Conservation (phyloP, 768 basidiomycete genomes). For the Strobilomyces confusus region DNA sequence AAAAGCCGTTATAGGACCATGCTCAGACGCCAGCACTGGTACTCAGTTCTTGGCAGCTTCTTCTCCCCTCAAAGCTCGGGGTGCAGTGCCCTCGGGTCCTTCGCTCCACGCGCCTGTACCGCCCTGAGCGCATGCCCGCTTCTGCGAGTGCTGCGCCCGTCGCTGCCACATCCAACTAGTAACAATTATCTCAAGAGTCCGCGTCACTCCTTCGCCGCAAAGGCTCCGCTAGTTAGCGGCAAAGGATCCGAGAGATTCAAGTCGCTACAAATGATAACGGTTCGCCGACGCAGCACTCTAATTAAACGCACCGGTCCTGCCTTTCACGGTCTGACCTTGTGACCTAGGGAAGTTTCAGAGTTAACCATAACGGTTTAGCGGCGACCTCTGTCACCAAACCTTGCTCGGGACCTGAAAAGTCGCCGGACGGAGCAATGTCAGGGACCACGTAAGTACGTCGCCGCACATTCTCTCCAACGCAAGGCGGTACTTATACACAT, state of each 20-base stretch:
- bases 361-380: neutral
- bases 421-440: conserved; percentile 6
- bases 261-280: neutral
- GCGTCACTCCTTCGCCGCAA: conserved; percentile 8
- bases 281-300: neutral
- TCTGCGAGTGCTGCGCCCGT: conserved; percentile 1
- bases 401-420: conserved; percentile 4
- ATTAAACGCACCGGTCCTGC: neutral
- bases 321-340: neutral
- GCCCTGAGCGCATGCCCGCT: neutral
- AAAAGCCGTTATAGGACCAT: conserved; percentile 4
- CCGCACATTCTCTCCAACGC: neutral
- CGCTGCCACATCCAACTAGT: neutral
- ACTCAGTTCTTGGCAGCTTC: neutral
- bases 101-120: neutral
- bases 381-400: conserved; percentile 2
- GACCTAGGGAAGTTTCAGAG: neutral
- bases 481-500: conserved; percentile 12
- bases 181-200: conserved; percentile 1
- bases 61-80: conserved; percentile 8
- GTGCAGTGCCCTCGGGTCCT: conserved; percentile 15
- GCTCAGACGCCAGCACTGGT: conserved; percentile 3
- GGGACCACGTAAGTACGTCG: neutral
- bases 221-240: conserved; percentile 1
- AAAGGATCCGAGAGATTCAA: conserved; percentile 9